Base-by-base conservation (phyloP, 805 yeast species). In the Tetrapisispora namnaoensis region DNA sequence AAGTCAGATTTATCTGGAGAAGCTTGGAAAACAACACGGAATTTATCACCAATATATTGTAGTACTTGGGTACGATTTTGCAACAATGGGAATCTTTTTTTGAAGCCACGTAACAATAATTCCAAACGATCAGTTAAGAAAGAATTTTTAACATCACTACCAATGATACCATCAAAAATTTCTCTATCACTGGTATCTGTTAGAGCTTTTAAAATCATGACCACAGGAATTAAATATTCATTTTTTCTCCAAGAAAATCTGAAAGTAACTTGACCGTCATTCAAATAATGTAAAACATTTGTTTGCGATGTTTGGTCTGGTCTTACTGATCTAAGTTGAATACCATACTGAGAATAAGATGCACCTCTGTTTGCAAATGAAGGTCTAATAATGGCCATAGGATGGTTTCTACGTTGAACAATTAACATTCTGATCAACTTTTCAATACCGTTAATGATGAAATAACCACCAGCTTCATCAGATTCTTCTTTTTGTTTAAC, bases 271-370 rank as follows among this genome's bases (percentile, higher is more conserved):
- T 86, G 91, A 70, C 99, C 99, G 62, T 93, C 97, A 59, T 79
- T 85, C 61, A 93, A 77, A 66, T 93, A 93, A 68, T 93, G 99
- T 64, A 93, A 74, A n/a, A 90, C 98, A 63, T 91, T 93, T 5
- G 98, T 89, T 70, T 90, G 97, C 20, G 99, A 90, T 18, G 96
- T 86, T 72, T 93, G 98, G 69, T 93, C 99, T 4, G 95, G 95
- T 65, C 99, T 80, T 2, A 89, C 97, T 53, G 84, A 80, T 71
- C 99, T 80, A 53, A 93, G 84, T 72, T 90, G 97, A 53, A 93
- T 80, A 82, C 99, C 99, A 58, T 70, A 93, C 51, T 82, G 80
- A 38, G 96, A 74, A 70, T 93, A 93, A 8, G 87, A 70, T 7
- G 91, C 84, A 61, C 99, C 99, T 76, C 99, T 83, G 71, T 89